Base-by-base conservation (phyloP, 2,329 filamentous ascomycete species). In the Colletotrichum orchidophilum region DNA sequence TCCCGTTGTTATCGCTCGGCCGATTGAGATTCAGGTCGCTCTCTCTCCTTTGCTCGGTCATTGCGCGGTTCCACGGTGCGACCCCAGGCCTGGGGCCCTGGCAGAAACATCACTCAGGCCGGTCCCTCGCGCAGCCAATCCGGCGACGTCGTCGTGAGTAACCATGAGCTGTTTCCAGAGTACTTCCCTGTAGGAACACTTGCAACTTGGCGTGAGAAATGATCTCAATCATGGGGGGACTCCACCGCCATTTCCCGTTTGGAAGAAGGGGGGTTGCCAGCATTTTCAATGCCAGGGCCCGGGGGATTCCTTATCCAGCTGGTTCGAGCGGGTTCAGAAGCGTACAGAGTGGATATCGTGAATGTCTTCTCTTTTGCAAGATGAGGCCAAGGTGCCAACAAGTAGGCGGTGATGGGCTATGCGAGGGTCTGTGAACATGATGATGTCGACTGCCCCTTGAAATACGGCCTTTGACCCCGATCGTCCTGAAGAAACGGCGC, bases 191-290 rank as follows among this genome's bases (percentile, higher is more conserved):
- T 63, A 58, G 59, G 46, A 24, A 39, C 26, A 57, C 27, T 53
- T 59, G 64, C 50, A 26, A 63, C 58, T 68, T 53, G 58, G 59
- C 59, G 24, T 53, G 27, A 71, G 64, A 68, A 71, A 69, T 71
- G 58, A 59, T 27, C 33, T 18, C 57, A 67, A 67, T 70, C 59
- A 71, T 68, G 69, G 65, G 64, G 39, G 52, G 33, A 24, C 42
- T 42, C 69, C 69, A 71, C 69, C 39, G 58, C 65, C 54, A 71
- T 71, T 69, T 71, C 69, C 58, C 66, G 27, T 29, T 57, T n/a
- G 33, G 46, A 55, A 26, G 42, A 24, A 50, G 42, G 24, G 29
- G 52, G 62, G 63, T n/a, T 39, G 50, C 35, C 50, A 42, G 33
- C 39, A 27, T 58, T 63, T 63, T 52, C 6, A 57, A n/a, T n/a